Percentiles rank a stretch among this genome's conserved stretches.
Evolutionary conservation across 371 early-diverging fungal genomes (phyloP).

Genomic region (Mortierella sp.): DNA sequence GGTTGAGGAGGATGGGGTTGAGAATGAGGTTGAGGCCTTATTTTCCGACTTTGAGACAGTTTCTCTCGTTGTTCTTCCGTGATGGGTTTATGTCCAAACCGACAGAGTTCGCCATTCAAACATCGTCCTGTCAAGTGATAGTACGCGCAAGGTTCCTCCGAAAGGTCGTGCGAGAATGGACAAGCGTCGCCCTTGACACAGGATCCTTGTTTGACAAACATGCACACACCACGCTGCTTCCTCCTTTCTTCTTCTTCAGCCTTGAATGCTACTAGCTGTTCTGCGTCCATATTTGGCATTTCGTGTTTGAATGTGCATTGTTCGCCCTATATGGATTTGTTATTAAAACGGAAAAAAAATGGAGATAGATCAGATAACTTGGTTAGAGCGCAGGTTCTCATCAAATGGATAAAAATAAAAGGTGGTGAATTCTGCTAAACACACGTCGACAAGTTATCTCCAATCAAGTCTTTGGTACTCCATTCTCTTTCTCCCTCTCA

Average conservation of each 20-base stretch:
- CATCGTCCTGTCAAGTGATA: conserved; percentile 23
- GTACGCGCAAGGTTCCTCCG: conserved; percentile 17
- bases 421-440: too few species aligned
- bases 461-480: too few species aligned
- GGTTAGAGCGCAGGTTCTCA: neutral
- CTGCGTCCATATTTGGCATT: conserved; percentile 7
- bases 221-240: conserved; percentile 26
- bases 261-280: neutral
- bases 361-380: neutral
- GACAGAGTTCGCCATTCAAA: conserved; percentile 15
- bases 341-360: neutral
- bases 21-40: too few species aligned
- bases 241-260: conserved; percentile 14
- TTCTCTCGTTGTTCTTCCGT: conserved; percentile 11
- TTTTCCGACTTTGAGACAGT: conserved; percentile 3
- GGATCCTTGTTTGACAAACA: conserved; percentile 21
- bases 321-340: neutral
- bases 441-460: too few species aligned
- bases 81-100: conserved; percentile 22
- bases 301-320: conserved; percentile 46
- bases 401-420: too few species aligned
- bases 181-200: conserved; percentile 30
- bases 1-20: too few species aligned
- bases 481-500: too few species aligned
- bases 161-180: conserved; percentile 24